Base-by-base conservation (phyloP, 73 alveolate species). In the Paramecium caudatum region DNA sequence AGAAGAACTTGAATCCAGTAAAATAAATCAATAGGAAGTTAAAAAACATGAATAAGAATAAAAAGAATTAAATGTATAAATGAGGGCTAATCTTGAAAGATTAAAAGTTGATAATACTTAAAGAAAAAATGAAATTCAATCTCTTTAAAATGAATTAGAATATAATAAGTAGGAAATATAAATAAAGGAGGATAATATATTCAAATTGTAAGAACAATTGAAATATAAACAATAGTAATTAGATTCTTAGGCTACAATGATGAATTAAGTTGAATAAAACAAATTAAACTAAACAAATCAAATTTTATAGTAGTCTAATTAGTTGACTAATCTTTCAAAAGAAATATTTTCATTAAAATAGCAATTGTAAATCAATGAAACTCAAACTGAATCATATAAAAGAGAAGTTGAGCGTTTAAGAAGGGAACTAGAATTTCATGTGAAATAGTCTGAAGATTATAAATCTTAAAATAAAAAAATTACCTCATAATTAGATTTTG, bases 371-470 rank as follows among this genome's bases (percentile, higher is more conserved):
- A 55, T 55, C 23, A 55, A 55, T 55, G 80, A 55, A 27, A 21
- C 80, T 55, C 21, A 55, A 55, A 21, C 27, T 21, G 80, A 55
- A 9, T 55, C 80, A 21, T 55, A 55, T 55, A 55, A 55, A 25
- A 5, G 80, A 55, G 80, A 55, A 55, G 46, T 55, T 23, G 80
- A 55, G 30, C 23, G 80, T 27, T 55, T 55, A 55, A 55, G 46
- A 55, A 55, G 80, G 13, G 80, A 55, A 4, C 13, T 55, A 21
- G 80, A 55, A 55, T 55, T 55, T 55, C 30, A 55, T 27, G 41
- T 4, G 30, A 55, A 55, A 23, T 21, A 55, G 30, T 37, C 30
- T 9, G 80, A 55, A 55, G 80, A 55, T 0, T 55, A 55, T 10
- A 55, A 55, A 55, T 55, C 8, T 27, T 55, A 55, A 55, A 55